These are phyloP conservation scores for Umbelopsis sp. DNA, from an alignment of 371 early-diverging fungal genomes.

Conservation along the genomic window DNA sequence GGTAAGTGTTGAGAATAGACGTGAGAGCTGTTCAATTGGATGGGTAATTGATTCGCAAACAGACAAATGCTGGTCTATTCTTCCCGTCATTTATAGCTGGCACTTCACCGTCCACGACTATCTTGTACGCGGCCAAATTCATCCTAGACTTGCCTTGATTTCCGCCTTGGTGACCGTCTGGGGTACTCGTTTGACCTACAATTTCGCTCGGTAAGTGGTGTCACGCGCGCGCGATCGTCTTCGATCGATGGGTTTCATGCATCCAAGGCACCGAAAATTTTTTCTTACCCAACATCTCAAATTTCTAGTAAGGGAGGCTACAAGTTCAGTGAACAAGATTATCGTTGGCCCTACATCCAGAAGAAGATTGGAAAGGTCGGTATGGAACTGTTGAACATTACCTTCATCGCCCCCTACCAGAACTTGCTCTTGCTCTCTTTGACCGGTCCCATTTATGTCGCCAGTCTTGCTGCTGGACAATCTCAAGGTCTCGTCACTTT, in stretches of 20 bases:
- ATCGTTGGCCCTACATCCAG: slow-evolving; percentile 70
- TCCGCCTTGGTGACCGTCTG: slow-evolving; percentile 66
- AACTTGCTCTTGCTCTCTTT: slow-evolving; percentile 66
- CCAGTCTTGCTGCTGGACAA: slow-evolving; percentile 28
- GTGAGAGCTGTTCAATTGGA: not conserved
- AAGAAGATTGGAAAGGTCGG: slow-evolving; percentile 37
- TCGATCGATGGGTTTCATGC: too few species aligned
- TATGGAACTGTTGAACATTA: slow-evolving; percentile 77
- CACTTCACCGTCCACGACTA: slow-evolving; percentile 60
- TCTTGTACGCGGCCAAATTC: slow-evolving; percentile 26
- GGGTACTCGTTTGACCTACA: slow-evolving; percentile 81
- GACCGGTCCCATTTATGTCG: slow-evolving; percentile 63
- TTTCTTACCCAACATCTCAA: too few species aligned
- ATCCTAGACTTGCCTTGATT: slow-evolving; percentile 56
- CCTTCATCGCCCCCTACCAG: slow-evolving; percentile 80
- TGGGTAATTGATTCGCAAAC: slow-evolving; percentile 20
- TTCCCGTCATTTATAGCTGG: slow-evolving; percentile 65
- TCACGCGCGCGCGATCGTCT: not conserved
- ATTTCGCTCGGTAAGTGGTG: slow-evolving; percentile 60
- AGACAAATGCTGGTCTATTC: slow-evolving; percentile 75
- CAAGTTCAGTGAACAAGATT: slow-evolving; percentile 70
- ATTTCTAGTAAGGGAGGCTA: slow-evolving; percentile 76
- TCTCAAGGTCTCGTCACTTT: slow-evolving; percentile 28
- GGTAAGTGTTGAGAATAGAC: slow-evolving; percentile 31
- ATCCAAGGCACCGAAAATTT: too few species aligned